Conservation (phyloP, 2,329 filamentous ascomycete species). For the Colletotrichum abscissum region DNA sequence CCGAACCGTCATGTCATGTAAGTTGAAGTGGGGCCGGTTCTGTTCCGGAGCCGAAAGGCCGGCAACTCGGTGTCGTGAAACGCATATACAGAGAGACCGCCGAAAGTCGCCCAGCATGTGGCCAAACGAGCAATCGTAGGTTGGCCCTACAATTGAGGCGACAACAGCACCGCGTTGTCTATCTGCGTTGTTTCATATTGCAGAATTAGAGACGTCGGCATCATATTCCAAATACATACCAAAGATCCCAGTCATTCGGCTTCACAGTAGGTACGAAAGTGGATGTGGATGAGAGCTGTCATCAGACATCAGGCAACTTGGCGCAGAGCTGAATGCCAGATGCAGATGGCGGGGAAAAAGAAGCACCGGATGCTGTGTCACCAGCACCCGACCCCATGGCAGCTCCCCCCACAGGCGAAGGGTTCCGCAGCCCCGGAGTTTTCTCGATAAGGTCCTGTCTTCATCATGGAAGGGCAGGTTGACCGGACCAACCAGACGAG, state of each 20-base stretch:
- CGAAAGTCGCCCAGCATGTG: background rate
- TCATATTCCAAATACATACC: background rate
- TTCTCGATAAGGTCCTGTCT: background rate
- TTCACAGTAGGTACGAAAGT: background rate
- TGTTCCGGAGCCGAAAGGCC: background rate
- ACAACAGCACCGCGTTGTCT: no score
- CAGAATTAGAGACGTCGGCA: background rate
- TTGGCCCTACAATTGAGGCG: background rate
- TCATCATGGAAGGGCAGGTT: background rate
- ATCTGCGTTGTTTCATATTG: background rate
- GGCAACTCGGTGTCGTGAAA: background rate
- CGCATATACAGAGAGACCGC: background rate
- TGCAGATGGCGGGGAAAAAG: background rate
- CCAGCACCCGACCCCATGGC: background rate
- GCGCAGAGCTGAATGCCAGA: background rate
- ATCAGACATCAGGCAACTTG: background rate
- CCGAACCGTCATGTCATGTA: background rate
- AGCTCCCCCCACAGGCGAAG: background rate
- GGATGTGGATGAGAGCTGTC: background rate
- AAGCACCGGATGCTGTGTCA: conserved; percentile 1
- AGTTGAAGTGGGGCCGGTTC: background rate
- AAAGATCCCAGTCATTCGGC: no score
- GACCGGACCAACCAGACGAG: conserved; percentile 2
- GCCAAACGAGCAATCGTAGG: background rate
- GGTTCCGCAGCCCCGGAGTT: conserved; percentile 20